Evolutionary conservation across 768 basidiomycete species (phyloP).

Genomic region (Trametes sanguinea): DNA sequence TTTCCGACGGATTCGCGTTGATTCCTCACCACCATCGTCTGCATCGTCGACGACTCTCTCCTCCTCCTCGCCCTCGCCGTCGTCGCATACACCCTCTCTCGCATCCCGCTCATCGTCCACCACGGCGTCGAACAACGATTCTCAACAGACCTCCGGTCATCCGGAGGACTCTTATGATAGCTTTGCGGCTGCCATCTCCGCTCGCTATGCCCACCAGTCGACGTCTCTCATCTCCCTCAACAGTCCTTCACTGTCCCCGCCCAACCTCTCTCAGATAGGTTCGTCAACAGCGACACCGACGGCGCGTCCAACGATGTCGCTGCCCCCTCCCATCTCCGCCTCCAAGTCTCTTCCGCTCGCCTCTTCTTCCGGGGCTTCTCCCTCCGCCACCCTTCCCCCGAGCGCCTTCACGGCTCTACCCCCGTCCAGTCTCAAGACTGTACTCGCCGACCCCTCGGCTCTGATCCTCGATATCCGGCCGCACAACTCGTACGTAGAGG

Average conservation of each 20-base stretch:
- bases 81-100: background rate
- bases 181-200: conserved; percentile 58
- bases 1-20: conserved; percentile 14
- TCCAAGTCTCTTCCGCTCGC: conserved; percentile 33
- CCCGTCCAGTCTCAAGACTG: conserved; percentile 34
- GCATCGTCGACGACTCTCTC: conserved; percentile 10
- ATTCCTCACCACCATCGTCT: conserved; percentile 18
- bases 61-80: conserved; percentile 4
- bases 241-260: conserved; percentile 23
- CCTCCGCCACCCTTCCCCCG: conserved; percentile 22
- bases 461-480: conserved; percentile 91
- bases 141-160: conserved; percentile 2
- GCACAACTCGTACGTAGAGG: conserved; percentile 67
- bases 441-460: conserved; percentile 38
- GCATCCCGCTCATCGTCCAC: conserved; percentile 8
- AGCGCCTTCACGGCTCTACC: conserved; percentile 27
- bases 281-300: conserved; percentile 17
- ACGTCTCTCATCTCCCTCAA: conserved; percentile 28
- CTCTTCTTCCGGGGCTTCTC: conserved; percentile 24
- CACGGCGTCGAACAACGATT: conserved; percentile 11
- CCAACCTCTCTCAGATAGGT: conserved; percentile 29
- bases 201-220: conserved; percentile 40
- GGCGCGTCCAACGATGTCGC: background rate
- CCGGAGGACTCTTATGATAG: conserved; percentile 32
- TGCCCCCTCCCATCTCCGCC: conserved; percentile 13